These are phyloP conservation scores for Kwoniella newhampshirensis DNA, from an alignment of 768 basidiomycete genomes.

Conservation along the genomic window DNA sequence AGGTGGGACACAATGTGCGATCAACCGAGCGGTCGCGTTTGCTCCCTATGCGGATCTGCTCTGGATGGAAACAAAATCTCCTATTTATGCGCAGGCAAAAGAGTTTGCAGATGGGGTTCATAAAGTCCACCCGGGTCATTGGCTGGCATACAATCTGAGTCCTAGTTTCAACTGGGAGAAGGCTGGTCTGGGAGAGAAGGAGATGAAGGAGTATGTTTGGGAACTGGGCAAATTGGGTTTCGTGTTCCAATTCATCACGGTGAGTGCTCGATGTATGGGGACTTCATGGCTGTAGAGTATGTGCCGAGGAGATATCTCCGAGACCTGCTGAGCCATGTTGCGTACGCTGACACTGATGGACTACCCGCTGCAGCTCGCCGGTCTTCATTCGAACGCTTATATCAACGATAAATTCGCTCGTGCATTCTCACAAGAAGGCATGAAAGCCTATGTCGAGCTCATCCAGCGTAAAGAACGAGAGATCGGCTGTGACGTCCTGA, in stretches of 20 bases:
- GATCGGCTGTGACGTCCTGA: conserved; percentile 90
- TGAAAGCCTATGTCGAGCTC: conserved; percentile 98
- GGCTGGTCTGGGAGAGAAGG: conserved; percentile 77
- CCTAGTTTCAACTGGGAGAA: conserved; percentile 70
- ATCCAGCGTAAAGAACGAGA: conserved; percentile 90
- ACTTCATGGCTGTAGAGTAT: not conserved
- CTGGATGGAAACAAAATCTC: conserved; percentile 73
- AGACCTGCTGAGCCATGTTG: too few species aligned
- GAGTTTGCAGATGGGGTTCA: conserved; percentile 89
- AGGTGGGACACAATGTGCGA: conserved; percentile 90
- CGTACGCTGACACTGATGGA: not conserved
- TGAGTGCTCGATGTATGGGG: conserved; percentile 11
- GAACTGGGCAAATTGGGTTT: conserved; percentile 92
- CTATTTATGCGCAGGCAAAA: conserved; percentile 83
- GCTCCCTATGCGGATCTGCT: conserved; percentile 73
- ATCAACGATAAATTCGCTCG: conserved; percentile 90
- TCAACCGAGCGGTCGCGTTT: conserved; percentile 87
- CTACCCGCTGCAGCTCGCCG: conserved; percentile 69
- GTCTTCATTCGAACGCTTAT: conserved; percentile 94
- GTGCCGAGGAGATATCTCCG: too few species aligned
- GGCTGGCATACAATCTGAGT: conserved; percentile 94
- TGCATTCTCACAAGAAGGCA: conserved; percentile 86
- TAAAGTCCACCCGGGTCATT: conserved; percentile 68
- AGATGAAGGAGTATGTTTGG: conserved; percentile 88
- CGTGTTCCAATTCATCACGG: conserved; percentile 81